These are phyloP conservation scores for Hortaea sp. DNA, from an alignment of 2,329 filamentous ascomycete genomes.

Conservation along the genomic window DNA sequence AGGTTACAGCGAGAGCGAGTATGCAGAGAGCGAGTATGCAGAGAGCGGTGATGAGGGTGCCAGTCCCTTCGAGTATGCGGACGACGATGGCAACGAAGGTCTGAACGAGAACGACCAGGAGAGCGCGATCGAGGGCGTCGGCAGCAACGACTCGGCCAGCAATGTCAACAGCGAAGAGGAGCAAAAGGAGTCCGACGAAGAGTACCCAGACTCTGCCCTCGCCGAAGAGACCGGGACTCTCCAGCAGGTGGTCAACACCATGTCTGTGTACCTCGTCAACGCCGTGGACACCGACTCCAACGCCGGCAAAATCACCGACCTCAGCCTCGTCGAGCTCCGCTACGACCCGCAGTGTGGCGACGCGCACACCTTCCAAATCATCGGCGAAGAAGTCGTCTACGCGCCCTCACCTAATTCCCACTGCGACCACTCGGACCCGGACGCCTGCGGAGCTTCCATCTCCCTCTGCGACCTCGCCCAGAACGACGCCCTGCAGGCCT, in stretches of 20 bases:
- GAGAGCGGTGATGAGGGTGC: neutral
- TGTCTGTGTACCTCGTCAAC: neutral
- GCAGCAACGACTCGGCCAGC: neutral
- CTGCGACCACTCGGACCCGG: neutral
- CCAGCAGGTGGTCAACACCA: neutral
- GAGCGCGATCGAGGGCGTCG: neutral
- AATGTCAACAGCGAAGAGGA: neutral
- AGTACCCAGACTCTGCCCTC: neutral
- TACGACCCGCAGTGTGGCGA: slow-evolving; percentile 6
- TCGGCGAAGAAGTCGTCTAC: slow-evolving; percentile 6
- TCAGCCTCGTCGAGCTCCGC: slow-evolving; percentile 7
- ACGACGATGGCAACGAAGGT: slow-evolving; percentile 5
- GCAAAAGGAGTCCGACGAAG: neutral
- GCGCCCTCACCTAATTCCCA: slow-evolving; percentile 4
- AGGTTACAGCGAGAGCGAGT: slow-evolving; percentile 2
- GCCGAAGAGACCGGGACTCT: neutral
- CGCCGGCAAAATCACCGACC: slow-evolving; percentile 4
- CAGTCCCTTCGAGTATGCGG: neutral
- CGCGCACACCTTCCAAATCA: slow-evolving; percentile 14
- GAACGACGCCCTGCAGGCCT: slow-evolving; percentile 3
- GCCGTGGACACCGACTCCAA: neutral
- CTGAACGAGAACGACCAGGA: slow-evolving; percentile 4
- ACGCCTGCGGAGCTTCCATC: slow-evolving; percentile 3
- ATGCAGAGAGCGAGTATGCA: neutral
- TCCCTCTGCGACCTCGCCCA: slow-evolving; percentile 7